These are phyloP conservation scores for Sugiyamaella qingdaonensis DNA, from an alignment of 805 yeast genomes.

Conservation along the genomic window DNA sequence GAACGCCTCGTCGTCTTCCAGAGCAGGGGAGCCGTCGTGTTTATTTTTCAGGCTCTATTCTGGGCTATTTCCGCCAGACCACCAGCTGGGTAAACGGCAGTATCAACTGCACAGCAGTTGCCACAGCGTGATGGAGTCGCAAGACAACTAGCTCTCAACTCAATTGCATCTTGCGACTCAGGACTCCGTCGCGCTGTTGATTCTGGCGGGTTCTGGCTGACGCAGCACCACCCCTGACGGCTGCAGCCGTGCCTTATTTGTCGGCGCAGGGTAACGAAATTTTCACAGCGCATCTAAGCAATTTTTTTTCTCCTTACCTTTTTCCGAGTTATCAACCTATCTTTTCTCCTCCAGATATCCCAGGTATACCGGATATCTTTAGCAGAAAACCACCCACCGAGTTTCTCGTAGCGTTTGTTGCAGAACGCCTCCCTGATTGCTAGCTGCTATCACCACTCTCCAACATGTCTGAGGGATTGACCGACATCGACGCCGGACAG, in stretches of 20 bases:
- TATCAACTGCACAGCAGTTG: no score
- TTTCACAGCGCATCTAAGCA: background rate
- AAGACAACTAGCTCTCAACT: no score
- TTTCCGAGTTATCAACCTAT: background rate
- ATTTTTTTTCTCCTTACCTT: background rate
- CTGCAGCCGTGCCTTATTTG: background rate
- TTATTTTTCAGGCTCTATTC: no score
- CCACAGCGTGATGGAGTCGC: no score
- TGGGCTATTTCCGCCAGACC: no score
- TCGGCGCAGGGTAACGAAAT: conserved; percentile 4
- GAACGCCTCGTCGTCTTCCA: no score
- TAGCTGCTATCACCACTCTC: background rate
- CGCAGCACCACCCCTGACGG: background rate
- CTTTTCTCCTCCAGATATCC: background rate
- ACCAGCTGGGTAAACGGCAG: no score
- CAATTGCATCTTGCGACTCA: no score
- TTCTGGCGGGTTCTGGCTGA: no score
- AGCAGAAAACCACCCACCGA: background rate
- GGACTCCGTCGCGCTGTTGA: no score
- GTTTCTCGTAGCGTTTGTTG: background rate
- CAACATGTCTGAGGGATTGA: conserved; percentile 39
- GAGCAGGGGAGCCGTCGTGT: no score
- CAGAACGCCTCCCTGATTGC: no score
- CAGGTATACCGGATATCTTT: background rate
- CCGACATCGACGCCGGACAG: conserved; percentile 72